These are phyloP conservation scores for Gardenia jasminoides DNA, from an alignment of 257 asterid genomes.

Conservation along the genomic window DNA sequence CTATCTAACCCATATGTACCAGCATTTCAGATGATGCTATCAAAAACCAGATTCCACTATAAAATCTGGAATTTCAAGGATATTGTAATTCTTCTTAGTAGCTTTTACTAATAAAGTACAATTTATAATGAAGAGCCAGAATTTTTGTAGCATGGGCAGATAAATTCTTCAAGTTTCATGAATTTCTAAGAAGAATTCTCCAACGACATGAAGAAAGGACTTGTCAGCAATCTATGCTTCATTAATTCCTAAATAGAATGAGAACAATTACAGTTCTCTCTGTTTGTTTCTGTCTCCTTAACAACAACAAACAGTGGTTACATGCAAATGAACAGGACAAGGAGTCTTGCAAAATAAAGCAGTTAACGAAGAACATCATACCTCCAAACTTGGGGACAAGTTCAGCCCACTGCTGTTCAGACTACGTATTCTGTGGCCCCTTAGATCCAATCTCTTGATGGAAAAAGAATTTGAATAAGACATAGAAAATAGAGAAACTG, in stretches of 20 bases:
- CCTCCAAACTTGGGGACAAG: constrained; percentile 88
- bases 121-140: background rate
- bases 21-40: background rate
- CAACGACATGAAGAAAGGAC: background rate
- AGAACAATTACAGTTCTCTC: background rate
- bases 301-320: background rate
- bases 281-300: background rate
- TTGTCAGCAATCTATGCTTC: background rate
- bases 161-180: background rate
- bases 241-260: background rate
- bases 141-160: no score
- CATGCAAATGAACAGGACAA: no score
- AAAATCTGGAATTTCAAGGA: background rate
- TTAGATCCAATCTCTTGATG: constrained; percentile 92
- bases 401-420: constrained; percentile 71
- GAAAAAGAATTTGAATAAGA: constrained; percentile 21
- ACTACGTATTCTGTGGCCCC: constrained; percentile 88
- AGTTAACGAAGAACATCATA: constrained; percentile 24
- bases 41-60: background rate
- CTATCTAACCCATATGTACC: background rate
- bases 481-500: background rate
- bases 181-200: background rate
- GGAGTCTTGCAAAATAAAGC: background rate
- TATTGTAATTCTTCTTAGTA: background rate
- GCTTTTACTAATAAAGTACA: background rate